phyloP scores from a whole-genome alignment of 345 rosid species.

The Lenwebbia sp. region DNA sequence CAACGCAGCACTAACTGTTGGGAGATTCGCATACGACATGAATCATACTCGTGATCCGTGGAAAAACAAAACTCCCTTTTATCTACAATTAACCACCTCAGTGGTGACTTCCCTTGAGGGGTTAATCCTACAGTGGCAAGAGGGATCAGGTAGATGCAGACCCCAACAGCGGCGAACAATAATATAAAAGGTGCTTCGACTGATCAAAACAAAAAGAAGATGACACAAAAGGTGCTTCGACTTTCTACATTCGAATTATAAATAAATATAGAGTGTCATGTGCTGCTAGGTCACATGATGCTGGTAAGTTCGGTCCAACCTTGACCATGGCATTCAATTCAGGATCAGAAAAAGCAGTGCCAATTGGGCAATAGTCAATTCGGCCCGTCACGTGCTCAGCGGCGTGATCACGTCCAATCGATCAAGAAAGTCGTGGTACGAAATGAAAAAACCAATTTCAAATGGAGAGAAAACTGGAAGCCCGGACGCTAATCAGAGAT shows the following conservation, averaged over 20 bases:
- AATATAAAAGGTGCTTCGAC: background rate
- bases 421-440: background rate
- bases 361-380: background rate
- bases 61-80: background rate
- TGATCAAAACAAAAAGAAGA: background rate
- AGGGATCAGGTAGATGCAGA: background rate
- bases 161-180: background rate
- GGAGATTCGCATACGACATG: background rate
- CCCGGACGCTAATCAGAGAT: background rate
- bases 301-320: background rate
- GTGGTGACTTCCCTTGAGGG: background rate
- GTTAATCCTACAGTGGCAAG: background rate
- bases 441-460: no score
- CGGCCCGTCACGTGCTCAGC: background rate
- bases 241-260: background rate
- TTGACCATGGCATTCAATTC: background rate
- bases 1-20: fast-evolving
- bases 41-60: background rate
- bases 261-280: background rate
- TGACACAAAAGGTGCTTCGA: background rate
- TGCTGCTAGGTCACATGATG: background rate
- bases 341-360: background rate
- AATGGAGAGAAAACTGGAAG: background rate
- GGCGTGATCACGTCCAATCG: background rate
- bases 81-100: background rate